Base-by-base conservation (phyloP, 129 eudicot species). In the Tanacetum coccineum region DNA sequence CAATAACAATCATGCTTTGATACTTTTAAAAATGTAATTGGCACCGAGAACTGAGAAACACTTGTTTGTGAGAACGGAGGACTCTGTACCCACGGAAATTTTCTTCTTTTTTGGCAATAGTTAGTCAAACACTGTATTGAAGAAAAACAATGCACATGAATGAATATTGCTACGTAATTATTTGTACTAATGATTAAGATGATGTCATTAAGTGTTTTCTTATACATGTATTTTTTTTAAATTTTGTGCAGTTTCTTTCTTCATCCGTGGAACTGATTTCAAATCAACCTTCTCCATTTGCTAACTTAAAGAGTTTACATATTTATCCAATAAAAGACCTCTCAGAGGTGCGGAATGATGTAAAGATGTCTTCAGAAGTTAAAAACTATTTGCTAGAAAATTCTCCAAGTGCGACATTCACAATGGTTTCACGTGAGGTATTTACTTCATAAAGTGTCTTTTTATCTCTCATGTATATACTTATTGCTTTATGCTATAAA, bases 281-380 rank as follows among this genome's bases (percentile, higher is more conserved):
- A 68, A 36, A 21, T 56, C 73, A 68, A 21, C 73, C 55, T 20
- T 54, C 44, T 55, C 64, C 73, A 9, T 68, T 68, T 55, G n/a
- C 55, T 36, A 55, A 68, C 73, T 61, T 68, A 21, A 68, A 42
- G 53, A 19, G 40, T 39, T 40, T 20, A 56, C 39, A 39, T 36
- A 68, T 52, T 39, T 53, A 36, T 8, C 39, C 39, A 0, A 12
- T n/a, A n/a, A 13, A 4, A 15, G 9, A 21, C 30, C 13, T 14
- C 9, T 0, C 3, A 2, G 13, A 48, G 1, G 45, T 15, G 2
- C 13, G 7, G 10, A 10, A 42, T 2, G 25, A 59, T 13, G n/a
- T 50, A 50, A 25, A 11, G 4, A 58, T 39, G 20, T 18, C 39
- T 18, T 6, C 72, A 18, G 51, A 53, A 67, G 51, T 53, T 3